Percentiles rank a stretch among this genome's conserved stretches.
Conservation (phyloP, 169 alveolate genomes). For the Miamiensis avidus region DNA sequence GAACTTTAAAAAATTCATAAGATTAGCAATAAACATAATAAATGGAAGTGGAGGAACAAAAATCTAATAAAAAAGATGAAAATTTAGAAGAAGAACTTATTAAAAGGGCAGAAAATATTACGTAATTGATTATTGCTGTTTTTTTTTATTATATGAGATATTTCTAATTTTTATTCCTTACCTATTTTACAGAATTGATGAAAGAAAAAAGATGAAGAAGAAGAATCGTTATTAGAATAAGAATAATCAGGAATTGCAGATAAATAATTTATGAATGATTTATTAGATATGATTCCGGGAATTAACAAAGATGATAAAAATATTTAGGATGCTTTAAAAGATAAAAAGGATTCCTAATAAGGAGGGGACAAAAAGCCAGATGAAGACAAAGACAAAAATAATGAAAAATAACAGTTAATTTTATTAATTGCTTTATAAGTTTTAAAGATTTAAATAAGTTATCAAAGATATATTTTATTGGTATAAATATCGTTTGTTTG, state of each 20-base stretch:
- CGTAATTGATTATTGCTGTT: neutral
- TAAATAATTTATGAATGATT: neutral
- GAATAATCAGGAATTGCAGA: neutral
- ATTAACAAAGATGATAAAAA: neutral
- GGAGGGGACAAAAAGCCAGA: neutral
- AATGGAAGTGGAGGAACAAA: neutral
- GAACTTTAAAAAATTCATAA: too few species aligned
- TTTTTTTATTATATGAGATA: too few species aligned
- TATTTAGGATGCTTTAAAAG: neutral
- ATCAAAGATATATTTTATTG: too few species aligned
- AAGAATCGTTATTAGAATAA: neutral
- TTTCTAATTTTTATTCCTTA: too few species aligned
- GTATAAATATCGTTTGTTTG: too few species aligned
- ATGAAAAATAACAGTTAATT: too few species aligned
- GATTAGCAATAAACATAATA: too few species aligned
- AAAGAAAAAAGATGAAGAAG: neutral
- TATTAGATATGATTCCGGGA: neutral
- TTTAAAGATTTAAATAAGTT: too few species aligned
- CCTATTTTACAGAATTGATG: neutral
- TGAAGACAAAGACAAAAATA: neutral
- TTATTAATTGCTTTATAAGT: too few species aligned
- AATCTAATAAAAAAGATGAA: neutral
- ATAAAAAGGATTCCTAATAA: too few species aligned
- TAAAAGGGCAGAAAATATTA: neutral
- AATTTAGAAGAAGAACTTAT: neutral